These are phyloP conservation scores for Vachellia collinsii DNA, from an alignment of 306 rosid species.

Conservation along the genomic window DNA sequence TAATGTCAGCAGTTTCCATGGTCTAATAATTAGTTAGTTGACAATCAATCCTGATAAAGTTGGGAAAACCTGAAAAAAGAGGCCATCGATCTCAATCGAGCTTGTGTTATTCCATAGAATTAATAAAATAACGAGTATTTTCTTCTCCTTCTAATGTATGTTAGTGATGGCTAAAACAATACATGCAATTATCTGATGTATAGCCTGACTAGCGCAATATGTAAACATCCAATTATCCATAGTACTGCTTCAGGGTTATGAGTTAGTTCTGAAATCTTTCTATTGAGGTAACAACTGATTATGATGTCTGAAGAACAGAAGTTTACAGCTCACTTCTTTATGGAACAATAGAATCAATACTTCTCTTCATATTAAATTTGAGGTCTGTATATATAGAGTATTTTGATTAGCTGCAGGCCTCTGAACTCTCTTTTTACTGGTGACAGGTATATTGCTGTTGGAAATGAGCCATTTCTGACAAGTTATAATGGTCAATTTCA, in stretches of 20 bases:
- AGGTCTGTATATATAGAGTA: background rate
- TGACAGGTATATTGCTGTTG: slow-evolving; percentile 85
- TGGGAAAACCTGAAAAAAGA: background rate
- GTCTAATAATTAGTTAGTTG: background rate
- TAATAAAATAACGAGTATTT: background rate
- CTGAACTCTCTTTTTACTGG: slow-evolving; percentile 31
- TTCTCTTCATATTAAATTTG: background rate
- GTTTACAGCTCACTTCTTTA: background rate
- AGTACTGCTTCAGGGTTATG: too few species aligned
- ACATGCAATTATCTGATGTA: background rate
- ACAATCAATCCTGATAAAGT: background rate
- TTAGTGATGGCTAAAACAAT: background rate
- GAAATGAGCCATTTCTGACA: slow-evolving; percentile 93
- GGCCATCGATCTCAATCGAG: background rate
- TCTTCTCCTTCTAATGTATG: background rate
- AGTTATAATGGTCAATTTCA: slow-evolving; percentile 79
- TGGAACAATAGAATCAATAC: background rate
- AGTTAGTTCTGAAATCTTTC: background rate
- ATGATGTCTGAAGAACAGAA: background rate
- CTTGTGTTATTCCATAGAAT: background rate
- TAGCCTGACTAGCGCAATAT: background rate
- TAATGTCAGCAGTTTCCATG: background rate
- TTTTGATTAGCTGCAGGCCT: slow-evolving; percentile 12
- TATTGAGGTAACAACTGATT: background rate
- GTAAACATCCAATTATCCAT: background rate